Percentiles rank a stretch among this genome's conserved stretches.
These are phyloP conservation scores for Macrolepiota dolichaula DNA, from an alignment of 768 basidiomycete species.

Conservation along the genomic window DNA sequence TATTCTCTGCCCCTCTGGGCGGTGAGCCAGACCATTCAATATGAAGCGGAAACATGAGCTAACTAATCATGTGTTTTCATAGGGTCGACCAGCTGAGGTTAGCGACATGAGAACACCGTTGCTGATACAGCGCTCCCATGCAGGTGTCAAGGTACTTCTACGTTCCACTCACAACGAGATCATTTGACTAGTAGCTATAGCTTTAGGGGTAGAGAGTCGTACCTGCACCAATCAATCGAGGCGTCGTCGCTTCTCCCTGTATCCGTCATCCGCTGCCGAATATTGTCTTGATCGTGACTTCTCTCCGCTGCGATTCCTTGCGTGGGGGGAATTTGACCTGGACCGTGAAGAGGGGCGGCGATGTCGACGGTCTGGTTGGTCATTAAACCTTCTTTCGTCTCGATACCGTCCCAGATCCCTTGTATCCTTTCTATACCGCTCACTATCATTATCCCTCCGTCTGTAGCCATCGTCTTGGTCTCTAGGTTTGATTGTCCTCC, in stretches of 20 bases:
- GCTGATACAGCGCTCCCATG: no score
- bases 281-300: conserved; percentile 23
- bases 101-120: no score
- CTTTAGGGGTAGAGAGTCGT: not conserved
- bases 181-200: not conserved
- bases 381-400: conserved; percentile 14
- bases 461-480: conserved; percentile 7
- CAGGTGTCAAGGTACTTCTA: not conserved
- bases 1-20: no score
- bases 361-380: conserved; percentile 24
- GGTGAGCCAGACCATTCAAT: no score
- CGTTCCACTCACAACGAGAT: not conserved
- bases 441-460: conserved; percentile 16
- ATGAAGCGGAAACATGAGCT: no score
- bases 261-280: conserved; percentile 15
- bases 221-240: conserved; percentile 37
- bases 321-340: conserved; percentile 27
- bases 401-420: conserved; percentile 20
- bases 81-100: no score
- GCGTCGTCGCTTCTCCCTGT: conserved; percentile 54
- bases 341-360: conserved; percentile 25
- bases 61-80: no score
- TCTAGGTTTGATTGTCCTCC: not conserved
- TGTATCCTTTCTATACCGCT: conserved; percentile 6
- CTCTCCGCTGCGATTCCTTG: conserved; percentile 27